Base-by-base conservation (phyloP, 495 filamentous ascomycete genomes). In the Podospora anserina region DNA sequence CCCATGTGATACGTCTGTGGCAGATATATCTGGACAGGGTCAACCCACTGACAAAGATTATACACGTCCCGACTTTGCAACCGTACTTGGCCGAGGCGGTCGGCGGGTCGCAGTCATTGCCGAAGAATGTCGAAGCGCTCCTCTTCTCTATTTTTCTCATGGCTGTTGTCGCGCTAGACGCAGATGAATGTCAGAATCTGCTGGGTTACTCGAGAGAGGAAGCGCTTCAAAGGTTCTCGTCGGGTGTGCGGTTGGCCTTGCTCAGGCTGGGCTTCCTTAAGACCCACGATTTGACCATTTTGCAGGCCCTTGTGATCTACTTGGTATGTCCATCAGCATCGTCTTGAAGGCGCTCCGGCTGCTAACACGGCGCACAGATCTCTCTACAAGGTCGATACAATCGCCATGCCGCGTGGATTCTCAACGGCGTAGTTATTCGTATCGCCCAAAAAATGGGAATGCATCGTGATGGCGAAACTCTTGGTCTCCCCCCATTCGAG, bases 371-470 rank as follows among this genome's bases (percentile, higher is more conserved):
- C 2, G 23, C 20, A 20, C 63, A 84, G 82, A 79, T 81, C 26
- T 83, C 82, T 1, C 78, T 84, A n/a, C 79, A 84, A 20, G 82
- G 81, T 53, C 78, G 78, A 19, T 84, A 82, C 65, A 84, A 87
- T 71, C 80, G 81, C 7, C 83, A 85, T 65, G 79, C 79, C 4
- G 72, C 80, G 5, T 86, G 83, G 83, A 80, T 86, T 44, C 68
- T 85, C 49, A 82, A 82, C 28, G 88, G 88, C 26, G 77, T 88
- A 11, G 82, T 84, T 11, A 83, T 90, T 71, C 82, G 87, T 70
- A 86, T 90, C n/a, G 89, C 89, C 0, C 89, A 91, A 67, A 88
- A 87, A 20, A 89, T 92, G 88, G 89, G 89, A 0, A 80, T 91
- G 1, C 90, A 92, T 72, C 85, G 88, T 13, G 90, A 92, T 67